Evolutionary conservation across 2,329 filamentous ascomycete genomes (phyloP).

Genomic region (Aspergillus ochraceoroseus): DNA sequence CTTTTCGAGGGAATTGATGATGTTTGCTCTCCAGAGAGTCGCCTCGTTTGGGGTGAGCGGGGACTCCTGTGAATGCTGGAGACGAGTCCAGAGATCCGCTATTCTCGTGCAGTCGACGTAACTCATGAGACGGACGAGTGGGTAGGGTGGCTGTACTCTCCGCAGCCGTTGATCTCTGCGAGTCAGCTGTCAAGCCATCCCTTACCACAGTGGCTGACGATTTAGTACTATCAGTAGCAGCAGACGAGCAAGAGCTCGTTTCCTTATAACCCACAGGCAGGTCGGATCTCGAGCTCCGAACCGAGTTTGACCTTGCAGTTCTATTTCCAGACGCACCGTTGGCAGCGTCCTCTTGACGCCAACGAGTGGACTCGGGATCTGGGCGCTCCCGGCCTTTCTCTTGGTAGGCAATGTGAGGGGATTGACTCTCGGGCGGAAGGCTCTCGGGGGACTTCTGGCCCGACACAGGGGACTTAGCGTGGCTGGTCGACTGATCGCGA

Average conservation of each 20-base stretch:
- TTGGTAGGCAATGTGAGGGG: slow-evolving; percentile 88
- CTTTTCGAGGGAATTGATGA: slow-evolving; percentile 61
- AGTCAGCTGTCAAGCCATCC: slow-evolving; percentile 16
- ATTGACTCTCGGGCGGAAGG: slow-evolving; percentile 47
- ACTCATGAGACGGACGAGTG: slow-evolving; percentile 57
- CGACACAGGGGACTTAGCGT: slow-evolving; percentile 29
- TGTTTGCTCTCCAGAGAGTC: slow-evolving; percentile 55
- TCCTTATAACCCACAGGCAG: slow-evolving; percentile 38
- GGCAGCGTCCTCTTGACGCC: slow-evolving; percentile 30
- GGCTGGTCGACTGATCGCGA: slow-evolving; percentile 42
- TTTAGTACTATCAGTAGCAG: slow-evolving; percentile 28
- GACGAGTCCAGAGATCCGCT: slow-evolving; percentile 39
- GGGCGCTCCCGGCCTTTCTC: slow-evolving; percentile 68
- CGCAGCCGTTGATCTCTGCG: slow-evolving; percentile 30
- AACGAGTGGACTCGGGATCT: slow-evolving; percentile 37
- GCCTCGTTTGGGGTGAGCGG: slow-evolving; percentile 51
- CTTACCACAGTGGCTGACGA: slow-evolving; percentile 35
- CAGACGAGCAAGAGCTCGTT: slow-evolving; percentile 40
- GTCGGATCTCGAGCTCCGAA: slow-evolving; percentile 45
- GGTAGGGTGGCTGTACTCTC: slow-evolving; percentile 30
- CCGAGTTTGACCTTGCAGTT: slow-evolving; percentile 47
- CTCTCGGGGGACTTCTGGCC: slow-evolving; percentile 26
- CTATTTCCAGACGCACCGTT: slow-evolving; percentile 20
- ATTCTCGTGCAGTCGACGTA: slow-evolving; percentile 52
- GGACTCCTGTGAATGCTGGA: slow-evolving; percentile 31